Conservation (phyloP, 495 filamentous ascomycete genomes). For the Aspergillus coremiiformis region DNA sequence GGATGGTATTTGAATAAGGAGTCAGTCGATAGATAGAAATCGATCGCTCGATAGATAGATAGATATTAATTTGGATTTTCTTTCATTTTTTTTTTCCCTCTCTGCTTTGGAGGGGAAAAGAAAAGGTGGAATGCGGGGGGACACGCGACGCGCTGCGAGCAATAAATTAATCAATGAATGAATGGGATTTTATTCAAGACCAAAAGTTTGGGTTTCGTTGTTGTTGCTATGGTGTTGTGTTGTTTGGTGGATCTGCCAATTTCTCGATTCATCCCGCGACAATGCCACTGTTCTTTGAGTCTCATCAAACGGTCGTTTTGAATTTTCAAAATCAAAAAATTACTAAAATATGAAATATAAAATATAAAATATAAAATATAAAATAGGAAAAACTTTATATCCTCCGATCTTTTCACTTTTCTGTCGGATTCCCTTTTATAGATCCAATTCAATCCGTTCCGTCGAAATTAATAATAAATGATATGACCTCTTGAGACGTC, state of each 20-base stretch:
- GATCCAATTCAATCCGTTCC: too few relatives aligned
- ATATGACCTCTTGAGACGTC: background rate
- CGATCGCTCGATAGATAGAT: too few relatives aligned
- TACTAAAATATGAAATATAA: too few relatives aligned
- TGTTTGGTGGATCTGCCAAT: background rate
- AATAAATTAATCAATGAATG: background rate
- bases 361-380: too few relatives aligned
- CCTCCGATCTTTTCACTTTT: too few relatives aligned
- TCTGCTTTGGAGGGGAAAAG: conserved; percentile 3
- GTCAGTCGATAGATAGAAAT: too few relatives aligned
- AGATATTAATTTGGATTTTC: background rate
- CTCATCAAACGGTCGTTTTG: too few relatives aligned
- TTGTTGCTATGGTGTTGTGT: conserved; percentile 5
- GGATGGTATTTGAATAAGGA: too few relatives aligned
- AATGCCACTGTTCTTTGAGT: background rate
- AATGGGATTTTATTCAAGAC: background rate
- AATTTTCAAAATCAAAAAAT: too few relatives aligned
- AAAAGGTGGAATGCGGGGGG: conserved; percentile 20
- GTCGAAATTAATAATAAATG: too few relatives aligned
- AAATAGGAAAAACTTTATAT: too few relatives aligned
- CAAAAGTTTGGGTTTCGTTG: background rate
- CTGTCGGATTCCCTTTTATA: too few relatives aligned
- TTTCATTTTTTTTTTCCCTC: background rate
- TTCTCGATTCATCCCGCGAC: background rate
- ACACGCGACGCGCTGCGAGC: conserved; percentile 11